A percentile compares a stretch with the other conserved stretches of the same genome.
Evolutionary conservation across 768 basidiomycete genomes (phyloP).

Genomic region (Melanogaster broomeanus): DNA sequence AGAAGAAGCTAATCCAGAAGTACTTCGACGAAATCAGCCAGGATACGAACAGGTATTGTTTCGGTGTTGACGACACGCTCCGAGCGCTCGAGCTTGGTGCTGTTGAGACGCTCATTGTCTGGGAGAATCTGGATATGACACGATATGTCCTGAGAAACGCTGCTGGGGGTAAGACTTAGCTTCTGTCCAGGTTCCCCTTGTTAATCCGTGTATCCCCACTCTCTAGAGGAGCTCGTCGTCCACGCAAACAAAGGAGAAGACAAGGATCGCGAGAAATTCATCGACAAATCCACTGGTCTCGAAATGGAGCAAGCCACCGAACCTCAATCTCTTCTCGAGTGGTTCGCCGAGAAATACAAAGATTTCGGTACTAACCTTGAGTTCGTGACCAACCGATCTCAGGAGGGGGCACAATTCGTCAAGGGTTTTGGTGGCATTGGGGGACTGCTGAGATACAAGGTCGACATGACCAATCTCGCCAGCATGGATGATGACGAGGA

Average conservation of each 20-base stretch:
- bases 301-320: constrained; percentile 94
- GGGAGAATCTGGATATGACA: constrained; percentile 94
- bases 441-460: constrained; percentile 94
- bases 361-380: constrained; percentile 95
- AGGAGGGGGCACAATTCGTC: constrained; percentile 97
- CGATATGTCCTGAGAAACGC: constrained; percentile 91
- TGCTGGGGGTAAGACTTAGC: constrained; percentile 65
- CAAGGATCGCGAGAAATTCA: constrained; percentile 92
- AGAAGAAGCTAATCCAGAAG: constrained; percentile 95
- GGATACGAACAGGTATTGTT: constrained; percentile 95
- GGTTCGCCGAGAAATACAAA: constrained; percentile 99
- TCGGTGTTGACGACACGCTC: constrained; percentile 95
- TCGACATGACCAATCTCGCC: constrained; percentile 86
- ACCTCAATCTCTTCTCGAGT: constrained; percentile 88
- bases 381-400: constrained; percentile 94
- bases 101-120: constrained; percentile 96
- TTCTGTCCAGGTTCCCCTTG: background rate
- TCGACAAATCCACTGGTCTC: constrained; percentile 89
- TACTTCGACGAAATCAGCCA: constrained; percentile 99
- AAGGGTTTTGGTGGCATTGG: constrained; percentile 99
- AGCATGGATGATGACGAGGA: constrained; percentile 77
- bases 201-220: background rate
- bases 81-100: constrained; percentile 96
- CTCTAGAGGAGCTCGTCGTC: constrained; percentile 78
- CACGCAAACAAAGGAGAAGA: constrained; percentile 82